Evolutionary conservation across 2,329 filamentous ascomycete genomes (phyloP).

Genomic region (Drechslerella coelobrocha): DNA sequence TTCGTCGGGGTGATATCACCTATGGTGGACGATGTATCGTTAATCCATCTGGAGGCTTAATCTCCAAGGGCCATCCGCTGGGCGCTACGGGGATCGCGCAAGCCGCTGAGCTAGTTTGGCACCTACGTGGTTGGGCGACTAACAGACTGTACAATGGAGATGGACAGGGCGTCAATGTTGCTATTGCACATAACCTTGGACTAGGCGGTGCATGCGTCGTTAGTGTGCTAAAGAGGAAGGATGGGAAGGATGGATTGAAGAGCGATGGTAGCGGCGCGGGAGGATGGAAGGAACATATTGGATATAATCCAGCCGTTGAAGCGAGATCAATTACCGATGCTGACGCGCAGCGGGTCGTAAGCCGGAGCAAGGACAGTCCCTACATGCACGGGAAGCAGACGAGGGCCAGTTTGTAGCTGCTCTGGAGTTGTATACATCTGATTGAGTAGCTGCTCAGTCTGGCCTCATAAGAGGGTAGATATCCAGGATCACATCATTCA

Average conservation of each 20-base stretch:
- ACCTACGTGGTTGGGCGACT: constrained; percentile 93
- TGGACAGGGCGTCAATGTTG: constrained; percentile 66
- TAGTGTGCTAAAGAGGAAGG: constrained; percentile 84
- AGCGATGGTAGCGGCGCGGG: constrained; percentile 59
- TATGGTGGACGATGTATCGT: constrained; percentile 79
- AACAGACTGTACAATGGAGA: constrained; percentile 72
- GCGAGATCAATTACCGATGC: constrained; percentile 84
- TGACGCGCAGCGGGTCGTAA: constrained; percentile 73
- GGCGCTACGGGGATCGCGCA: constrained; percentile 94
- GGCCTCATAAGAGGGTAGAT: too few relatives aligned
- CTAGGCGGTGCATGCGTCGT: constrained; percentile 89
- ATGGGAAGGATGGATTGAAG: constrained; percentile 69
- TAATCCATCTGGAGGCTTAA: constrained; percentile 92
- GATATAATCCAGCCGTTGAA: constrained; percentile 90
- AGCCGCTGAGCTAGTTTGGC: constrained; percentile 94
- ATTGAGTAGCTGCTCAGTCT: background rate
- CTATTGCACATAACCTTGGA: constrained; percentile 91
- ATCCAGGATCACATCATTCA: background rate
- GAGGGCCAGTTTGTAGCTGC: constrained; percentile 17
- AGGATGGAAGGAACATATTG: constrained; percentile 70
- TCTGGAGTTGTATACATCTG: background rate
- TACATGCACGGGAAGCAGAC: constrained; percentile 47
- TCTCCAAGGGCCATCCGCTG: constrained; percentile 93
- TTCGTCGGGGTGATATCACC: constrained; percentile 85
- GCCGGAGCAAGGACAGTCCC: constrained; percentile 68